A percentile compares a stretch with the other conserved stretches of the same genome.
phyloP scores from a whole-genome alignment of 2,329 filamentous ascomycete genomes.

The Ramularia endophylla region DNA sequence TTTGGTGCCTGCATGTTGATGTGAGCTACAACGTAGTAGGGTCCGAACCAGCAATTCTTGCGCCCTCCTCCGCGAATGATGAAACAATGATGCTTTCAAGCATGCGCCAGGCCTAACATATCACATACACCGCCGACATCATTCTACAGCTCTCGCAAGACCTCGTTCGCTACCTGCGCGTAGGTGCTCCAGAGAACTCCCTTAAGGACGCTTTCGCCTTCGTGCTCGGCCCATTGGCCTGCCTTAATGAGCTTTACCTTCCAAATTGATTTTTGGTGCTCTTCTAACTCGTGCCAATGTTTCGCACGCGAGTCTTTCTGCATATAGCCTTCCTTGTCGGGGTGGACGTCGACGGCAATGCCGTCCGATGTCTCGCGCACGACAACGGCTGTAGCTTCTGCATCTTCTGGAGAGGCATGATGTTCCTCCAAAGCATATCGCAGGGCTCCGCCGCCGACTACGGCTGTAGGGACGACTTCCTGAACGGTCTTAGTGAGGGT shows the following conservation, averaged over 20 bases:
- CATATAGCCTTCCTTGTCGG: conserved; percentile 37
- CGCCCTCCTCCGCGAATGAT: no score
- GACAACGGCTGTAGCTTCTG: conserved; percentile 31
- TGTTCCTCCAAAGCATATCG: conserved; percentile 13
- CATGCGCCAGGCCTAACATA: no score
- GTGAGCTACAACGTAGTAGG: no score
- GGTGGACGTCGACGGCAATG: conserved; percentile 30
- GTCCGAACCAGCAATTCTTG: no score
- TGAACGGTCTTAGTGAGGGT: conserved; percentile 20
- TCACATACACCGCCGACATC: no score
- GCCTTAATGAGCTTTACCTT: conserved; percentile 61
- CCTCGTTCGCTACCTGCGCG: conserved; percentile 36
- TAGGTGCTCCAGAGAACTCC: conserved; percentile 72
- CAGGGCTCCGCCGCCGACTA: background rate
- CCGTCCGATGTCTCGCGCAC: conserved; percentile 31
- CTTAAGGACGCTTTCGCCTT: conserved; percentile 70
- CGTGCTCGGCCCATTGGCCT: conserved; percentile 71
- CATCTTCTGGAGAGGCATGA: conserved; percentile 17
- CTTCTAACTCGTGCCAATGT: conserved; percentile 65
- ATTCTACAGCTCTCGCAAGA: conserved; percentile 16
- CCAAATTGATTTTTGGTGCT: conserved; percentile 61
- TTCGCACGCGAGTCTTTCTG: conserved; percentile 45
- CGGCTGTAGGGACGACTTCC: background rate
- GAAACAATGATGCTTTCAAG: no score
- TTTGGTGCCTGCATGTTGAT: no score